Percentiles rank a stretch among this genome's conserved stretches.
These are phyloP conservation scores for Tieghemiomyces parasiticus DNA, from an alignment of 192 early-diverging fungal species.

Conservation along the genomic window DNA sequence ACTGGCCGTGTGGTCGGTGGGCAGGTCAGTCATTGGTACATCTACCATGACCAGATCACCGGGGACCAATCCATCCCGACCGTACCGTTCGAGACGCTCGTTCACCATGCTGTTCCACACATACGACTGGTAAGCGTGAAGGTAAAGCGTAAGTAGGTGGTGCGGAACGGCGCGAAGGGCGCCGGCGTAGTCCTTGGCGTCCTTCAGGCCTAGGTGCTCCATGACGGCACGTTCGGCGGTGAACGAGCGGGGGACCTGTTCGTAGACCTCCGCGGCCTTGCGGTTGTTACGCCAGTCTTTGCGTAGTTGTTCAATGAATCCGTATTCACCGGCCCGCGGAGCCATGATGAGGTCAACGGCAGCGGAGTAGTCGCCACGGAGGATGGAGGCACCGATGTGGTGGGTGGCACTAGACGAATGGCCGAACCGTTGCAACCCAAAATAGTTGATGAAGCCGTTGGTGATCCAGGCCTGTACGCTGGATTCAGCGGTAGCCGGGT, in stretches of 20 bases:
- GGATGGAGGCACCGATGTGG: conserved; percentile 56
- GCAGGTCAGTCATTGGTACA: conserved; percentile 19
- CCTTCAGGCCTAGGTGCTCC: conserved; percentile 30
- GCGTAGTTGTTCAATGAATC: conserved; percentile 46
- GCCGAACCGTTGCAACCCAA: conserved; percentile 97
- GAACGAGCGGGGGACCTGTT: conserved; percentile 45
- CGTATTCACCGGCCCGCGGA: conserved; percentile 60
- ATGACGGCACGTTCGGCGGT: conserved; percentile 64
- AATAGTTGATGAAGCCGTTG: conserved; percentile 94
- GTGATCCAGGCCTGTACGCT: conserved; percentile 41
- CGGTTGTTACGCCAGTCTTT: conserved; percentile 42
- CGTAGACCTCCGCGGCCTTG: conserved; percentile 43
- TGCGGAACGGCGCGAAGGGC: conserved; percentile 65
- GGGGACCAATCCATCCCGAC: conserved; percentile 41
- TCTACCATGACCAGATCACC: conserved; percentile 70
- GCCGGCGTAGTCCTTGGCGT: conserved; percentile 28
- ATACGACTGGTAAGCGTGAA: conserved; percentile 91
- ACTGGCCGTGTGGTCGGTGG: conserved; percentile 18
- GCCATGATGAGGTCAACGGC: conserved; percentile 46
- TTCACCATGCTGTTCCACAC: conserved; percentile 85
- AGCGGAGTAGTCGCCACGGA: conserved; percentile 25
- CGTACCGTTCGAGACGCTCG: conserved; percentile 53
- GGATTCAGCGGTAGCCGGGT: conserved; percentile 28
- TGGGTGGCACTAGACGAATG: conserved; percentile 68
- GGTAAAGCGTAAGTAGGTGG: conserved; percentile 80